A percentile compares a stretch with the other conserved stretches of the same genome.
These are phyloP conservation scores for Neurospora sp. DNA, from an alignment of 495 filamentous ascomycete species.

Conservation along the genomic window DNA sequence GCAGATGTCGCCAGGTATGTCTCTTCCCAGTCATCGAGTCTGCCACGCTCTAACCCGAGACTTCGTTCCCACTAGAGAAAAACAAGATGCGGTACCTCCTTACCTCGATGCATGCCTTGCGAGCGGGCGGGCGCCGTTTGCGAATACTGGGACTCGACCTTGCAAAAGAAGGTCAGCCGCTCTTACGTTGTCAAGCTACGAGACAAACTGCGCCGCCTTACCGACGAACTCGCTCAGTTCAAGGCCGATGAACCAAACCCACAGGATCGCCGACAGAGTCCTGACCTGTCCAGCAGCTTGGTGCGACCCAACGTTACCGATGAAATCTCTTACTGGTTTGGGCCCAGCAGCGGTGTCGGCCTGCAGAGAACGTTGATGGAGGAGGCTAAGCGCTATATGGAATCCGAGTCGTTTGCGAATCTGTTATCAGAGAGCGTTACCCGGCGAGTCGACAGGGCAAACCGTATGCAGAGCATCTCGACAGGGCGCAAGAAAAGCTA, in stretches of 20 bases:
- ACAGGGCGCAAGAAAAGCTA: conserved; percentile 45
- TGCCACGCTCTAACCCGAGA: background rate
- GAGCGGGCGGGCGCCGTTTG: conserved; percentile 80
- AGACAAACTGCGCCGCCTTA: conserved; percentile 66
- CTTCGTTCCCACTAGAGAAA: conserved; percentile 53
- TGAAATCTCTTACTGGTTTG: conserved; percentile 74
- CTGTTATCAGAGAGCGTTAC: conserved; percentile 59
- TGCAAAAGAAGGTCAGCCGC: conserved; percentile 65
- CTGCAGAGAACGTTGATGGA: conserved; percentile 93
- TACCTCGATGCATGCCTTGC: conserved; percentile 87
- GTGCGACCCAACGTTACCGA: conserved; percentile 73
- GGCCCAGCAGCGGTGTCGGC: conserved; percentile 85
- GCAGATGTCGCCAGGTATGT: conserved; percentile 68
- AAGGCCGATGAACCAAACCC: conserved; percentile 53
- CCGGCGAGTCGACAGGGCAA: conserved; percentile 18
- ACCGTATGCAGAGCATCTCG: conserved; percentile 27
- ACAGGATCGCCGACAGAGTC: conserved; percentile 60
- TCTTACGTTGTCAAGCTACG: conserved; percentile 83
- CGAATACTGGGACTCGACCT: conserved; percentile 86
- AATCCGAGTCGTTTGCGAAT: conserved; percentile 75
- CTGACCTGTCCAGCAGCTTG: conserved; percentile 71
- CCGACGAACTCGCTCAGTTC: conserved; percentile 57
- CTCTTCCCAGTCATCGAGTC: background rate
- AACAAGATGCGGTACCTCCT: conserved; percentile 83
- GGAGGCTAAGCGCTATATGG: conserved; percentile 79